phyloP scores from a whole-genome alignment of 352 stramenopile genomes.

The Phytopythium litorale region DNA sequence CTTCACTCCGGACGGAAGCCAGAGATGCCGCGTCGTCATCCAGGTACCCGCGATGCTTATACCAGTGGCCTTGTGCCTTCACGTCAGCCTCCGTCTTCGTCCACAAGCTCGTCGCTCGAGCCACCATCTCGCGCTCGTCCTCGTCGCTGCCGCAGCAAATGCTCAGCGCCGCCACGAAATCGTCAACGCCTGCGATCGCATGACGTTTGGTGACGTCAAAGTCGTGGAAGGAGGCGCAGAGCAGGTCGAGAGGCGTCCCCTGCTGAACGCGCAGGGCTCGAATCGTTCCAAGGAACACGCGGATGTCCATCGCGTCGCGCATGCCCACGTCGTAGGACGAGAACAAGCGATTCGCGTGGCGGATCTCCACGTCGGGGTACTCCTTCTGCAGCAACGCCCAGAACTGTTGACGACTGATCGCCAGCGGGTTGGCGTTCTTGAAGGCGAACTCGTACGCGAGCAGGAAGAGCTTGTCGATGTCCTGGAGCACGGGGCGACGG shows the following conservation, averaged over 20 bases:
- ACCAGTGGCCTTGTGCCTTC: background rate
- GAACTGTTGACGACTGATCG: constrained; percentile 46
- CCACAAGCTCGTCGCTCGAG: constrained; percentile 19
- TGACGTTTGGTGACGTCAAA: constrained; percentile 35
- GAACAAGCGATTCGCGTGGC: constrained; percentile 50
- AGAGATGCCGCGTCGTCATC: background rate
- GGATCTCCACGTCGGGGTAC: constrained; percentile 38
- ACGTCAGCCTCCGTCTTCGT: constrained; percentile 11
- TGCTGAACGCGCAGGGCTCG: constrained; percentile 57
- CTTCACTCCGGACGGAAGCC: constrained; percentile 3
- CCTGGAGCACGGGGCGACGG: constrained; percentile 50
- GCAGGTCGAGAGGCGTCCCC: constrained; percentile 41
- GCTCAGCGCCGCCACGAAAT: constrained; percentile 24
- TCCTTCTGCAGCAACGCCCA: constrained; percentile 40
- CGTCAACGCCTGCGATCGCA: constrained; percentile 13
- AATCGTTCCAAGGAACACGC: constrained; percentile 46
- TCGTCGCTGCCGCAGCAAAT: constrained; percentile 40
- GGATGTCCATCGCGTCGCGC: constrained; percentile 43
- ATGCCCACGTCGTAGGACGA: constrained; percentile 57
- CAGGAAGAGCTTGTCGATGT: constrained; percentile 59
- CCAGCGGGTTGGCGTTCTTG: constrained; percentile 26
- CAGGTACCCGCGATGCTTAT: background rate
- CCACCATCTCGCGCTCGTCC: constrained; percentile 33
- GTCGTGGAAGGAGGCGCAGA: constrained; percentile 37
- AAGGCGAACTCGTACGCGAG: constrained; percentile 47